Evolutionary conservation across 176 grass and related monocot species (phyloP).

Genomic region (Otatea glauca): DNA sequence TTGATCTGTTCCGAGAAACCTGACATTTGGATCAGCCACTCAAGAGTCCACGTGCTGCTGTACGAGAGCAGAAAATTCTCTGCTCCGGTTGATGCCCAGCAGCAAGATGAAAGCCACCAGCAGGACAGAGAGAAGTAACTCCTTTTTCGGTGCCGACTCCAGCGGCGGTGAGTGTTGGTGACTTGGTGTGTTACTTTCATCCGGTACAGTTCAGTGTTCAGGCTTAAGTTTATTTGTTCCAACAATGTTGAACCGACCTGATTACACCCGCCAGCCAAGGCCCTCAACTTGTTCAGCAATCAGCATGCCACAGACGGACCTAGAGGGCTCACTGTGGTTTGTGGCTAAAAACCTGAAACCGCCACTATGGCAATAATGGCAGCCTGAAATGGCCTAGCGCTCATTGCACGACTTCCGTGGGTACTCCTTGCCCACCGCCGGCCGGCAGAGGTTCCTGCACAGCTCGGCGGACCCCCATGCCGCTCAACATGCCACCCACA

Average conservation of each 20-base stretch:
- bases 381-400: neutral
- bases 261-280: neutral
- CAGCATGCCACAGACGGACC: no score
- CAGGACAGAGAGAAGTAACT: neutral
- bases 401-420: neutral
- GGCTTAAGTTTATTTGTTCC: neutral
- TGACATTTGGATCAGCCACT: conserved; percentile 5
- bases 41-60: neutral
- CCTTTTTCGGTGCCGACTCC: neutral
- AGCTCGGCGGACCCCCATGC: neutral
- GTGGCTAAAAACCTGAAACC: neutral
- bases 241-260: neutral
- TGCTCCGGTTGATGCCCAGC: neutral
- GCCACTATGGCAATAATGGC: neutral
- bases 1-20: conserved; percentile 12
- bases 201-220: neutral
- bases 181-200: neutral
- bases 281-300: no score
- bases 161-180: neutral
- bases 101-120: neutral
- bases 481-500: no score
- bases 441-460: neutral
- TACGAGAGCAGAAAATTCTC: neutral
- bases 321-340: no score
- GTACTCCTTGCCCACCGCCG: neutral